These are phyloP conservation scores for Podospora appendiculata DNA, from an alignment of 495 filamentous ascomycete genomes.

Conservation along the genomic window DNA sequence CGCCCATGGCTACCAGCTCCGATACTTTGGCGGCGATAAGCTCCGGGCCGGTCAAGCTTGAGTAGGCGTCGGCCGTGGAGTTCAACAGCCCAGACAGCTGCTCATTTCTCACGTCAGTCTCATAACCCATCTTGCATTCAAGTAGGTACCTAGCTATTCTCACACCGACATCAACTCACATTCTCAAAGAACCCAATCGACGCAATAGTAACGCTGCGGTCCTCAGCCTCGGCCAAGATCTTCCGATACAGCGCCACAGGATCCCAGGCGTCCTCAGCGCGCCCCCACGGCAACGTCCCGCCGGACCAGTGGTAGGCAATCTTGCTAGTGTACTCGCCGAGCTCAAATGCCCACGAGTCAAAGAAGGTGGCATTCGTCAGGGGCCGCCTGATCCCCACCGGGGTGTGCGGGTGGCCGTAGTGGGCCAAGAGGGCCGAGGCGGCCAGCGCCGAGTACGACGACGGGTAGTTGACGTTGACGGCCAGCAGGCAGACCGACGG, in stretches of 20 bases:
- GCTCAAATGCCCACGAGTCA: slow-evolving; percentile 24
- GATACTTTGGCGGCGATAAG: slow-evolving; percentile 33
- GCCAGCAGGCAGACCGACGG: slow-evolving; percentile 27
- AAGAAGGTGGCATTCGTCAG: slow-evolving; percentile 35
- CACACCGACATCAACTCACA: slow-evolving; percentile 7
- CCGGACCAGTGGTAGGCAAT: slow-evolving; percentile 32
- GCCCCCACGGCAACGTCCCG: slow-evolving; percentile 18
- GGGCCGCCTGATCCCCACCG: slow-evolving; percentile 32
- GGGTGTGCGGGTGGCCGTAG: slow-evolving; percentile 27
- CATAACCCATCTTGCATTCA: background rate
- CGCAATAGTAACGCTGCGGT: slow-evolving; percentile 34
- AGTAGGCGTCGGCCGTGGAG: slow-evolving; percentile 27
- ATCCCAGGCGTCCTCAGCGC: slow-evolving; percentile 31
- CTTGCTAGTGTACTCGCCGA: slow-evolving; percentile 29
- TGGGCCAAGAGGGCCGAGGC: slow-evolving; percentile 34
- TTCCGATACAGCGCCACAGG: slow-evolving; percentile 37
- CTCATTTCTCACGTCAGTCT: background rate
- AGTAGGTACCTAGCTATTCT: too few relatives aligned
- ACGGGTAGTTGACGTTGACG: slow-evolving; percentile 36
- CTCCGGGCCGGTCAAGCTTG: slow-evolving; percentile 23
- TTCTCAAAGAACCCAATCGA: slow-evolving; percentile 38
- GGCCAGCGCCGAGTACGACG: slow-evolving; percentile 33
- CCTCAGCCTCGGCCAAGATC: slow-evolving; percentile 21
- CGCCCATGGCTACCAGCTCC: slow-evolving; percentile 42
- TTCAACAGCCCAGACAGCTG: slow-evolving; percentile 32